Percentiles rank a stretch among this genome's conserved stretches.
phyloP scores from a whole-genome alignment of 352 stramenopile species.

The Elongisporangium anandrum region DNA sequence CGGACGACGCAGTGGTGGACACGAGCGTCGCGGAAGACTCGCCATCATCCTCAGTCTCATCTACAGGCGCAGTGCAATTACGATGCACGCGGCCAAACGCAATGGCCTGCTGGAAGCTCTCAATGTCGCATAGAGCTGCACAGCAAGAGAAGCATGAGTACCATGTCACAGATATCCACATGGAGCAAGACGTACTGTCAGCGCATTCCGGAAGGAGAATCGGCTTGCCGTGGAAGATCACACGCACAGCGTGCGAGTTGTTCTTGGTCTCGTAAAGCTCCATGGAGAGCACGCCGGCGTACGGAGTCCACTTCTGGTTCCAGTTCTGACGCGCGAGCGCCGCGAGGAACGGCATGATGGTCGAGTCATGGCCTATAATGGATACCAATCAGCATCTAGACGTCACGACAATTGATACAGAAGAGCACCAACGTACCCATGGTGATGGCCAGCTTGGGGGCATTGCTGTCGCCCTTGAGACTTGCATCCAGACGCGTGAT shows the following conservation, averaged over 20 bases:
- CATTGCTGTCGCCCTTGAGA: slow-evolving; percentile 28
- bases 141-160: slow-evolving; percentile 6
- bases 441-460: slow-evolving; percentile 64
- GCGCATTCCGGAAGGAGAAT: slow-evolving; percentile 63
- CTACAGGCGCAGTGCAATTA: slow-evolving; percentile 23
- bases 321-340: slow-evolving; percentile 67
- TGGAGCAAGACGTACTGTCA: slow-evolving; percentile 45
- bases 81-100: slow-evolving; percentile 51
- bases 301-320: slow-evolving; percentile 82
- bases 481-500: slow-evolving; percentile 47
- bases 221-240: slow-evolving; percentile 75
- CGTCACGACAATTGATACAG: background rate
- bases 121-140: slow-evolving; percentile 52
- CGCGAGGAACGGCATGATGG: slow-evolving; percentile 81
- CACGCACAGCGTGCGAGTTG: slow-evolving; percentile 44
- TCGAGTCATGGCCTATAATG: slow-evolving; percentile 69
- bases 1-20: background rate
- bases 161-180: background rate
- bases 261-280: slow-evolving; percentile 81
- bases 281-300: slow-evolving; percentile 68
- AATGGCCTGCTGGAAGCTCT: slow-evolving; percentile 52
- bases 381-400: slow-evolving; percentile 4
- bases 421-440: slow-evolving; percentile 62
- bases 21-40: background rate
- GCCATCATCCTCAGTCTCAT: background rate